These are phyloP conservation scores for Carpinus fangiana DNA, from an alignment of 306 rosid genomes.

Conservation along the genomic window DNA sequence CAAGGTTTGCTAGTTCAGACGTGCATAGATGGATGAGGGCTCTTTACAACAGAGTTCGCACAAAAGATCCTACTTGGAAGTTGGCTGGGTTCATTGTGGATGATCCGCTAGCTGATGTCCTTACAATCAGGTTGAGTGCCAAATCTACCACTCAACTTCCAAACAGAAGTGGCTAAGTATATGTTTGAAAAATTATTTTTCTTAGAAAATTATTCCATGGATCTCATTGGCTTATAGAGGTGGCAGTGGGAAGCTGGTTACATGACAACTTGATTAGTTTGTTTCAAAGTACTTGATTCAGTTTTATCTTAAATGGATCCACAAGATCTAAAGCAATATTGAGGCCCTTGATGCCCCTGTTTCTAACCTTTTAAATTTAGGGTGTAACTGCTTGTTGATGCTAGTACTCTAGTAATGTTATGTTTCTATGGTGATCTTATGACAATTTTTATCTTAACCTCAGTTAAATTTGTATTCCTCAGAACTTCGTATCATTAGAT, in stretches of 20 bases:
- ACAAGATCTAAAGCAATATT: neutral
- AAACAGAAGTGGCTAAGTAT: too few relatives aligned
- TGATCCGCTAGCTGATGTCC: constrained; percentile 76
- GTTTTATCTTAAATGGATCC: neutral
- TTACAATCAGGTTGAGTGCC: constrained; percentile 63
- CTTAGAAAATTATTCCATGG: neutral
- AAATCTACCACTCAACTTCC: too few relatives aligned
- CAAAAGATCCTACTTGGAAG: too few relatives aligned
- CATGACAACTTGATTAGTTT: neutral
- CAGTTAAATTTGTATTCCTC: neutral
- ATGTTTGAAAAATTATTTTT: too few relatives aligned
- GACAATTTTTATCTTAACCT: too few relatives aligned
- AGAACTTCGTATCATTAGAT: neutral
- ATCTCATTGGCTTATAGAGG: neutral
- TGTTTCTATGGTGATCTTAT: too few relatives aligned
- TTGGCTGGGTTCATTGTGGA: constrained; percentile 62
- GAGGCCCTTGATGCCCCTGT: too few relatives aligned
- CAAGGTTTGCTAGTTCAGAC: constrained; percentile 59
- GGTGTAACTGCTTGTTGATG: neutral
- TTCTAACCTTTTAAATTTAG: too few relatives aligned
- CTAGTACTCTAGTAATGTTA: too few relatives aligned
- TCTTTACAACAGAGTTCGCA: too few relatives aligned
- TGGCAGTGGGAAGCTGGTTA: neutral
- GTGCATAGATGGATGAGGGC: constrained; percentile 20
- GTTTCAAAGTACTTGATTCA: neutral